Base-by-base conservation (phyloP, 2,329 filamentous ascomycete genomes). In the Chaetomium globosum region DNA sequence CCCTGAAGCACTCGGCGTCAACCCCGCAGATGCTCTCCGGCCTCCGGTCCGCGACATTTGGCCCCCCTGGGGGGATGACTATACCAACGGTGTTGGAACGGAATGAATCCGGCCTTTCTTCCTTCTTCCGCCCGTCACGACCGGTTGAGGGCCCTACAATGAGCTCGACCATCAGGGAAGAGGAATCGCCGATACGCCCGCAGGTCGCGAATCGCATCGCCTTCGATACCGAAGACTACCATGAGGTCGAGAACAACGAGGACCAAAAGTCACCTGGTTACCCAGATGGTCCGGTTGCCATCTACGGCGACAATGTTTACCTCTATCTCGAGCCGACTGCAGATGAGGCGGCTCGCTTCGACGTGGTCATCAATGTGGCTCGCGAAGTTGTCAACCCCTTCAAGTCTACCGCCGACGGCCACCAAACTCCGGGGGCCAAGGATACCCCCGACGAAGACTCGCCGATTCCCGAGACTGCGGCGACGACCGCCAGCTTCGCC, bases 341-440 rank as follows among this genome's bases (percentile, higher is more conserved):
- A 0, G 88, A 93, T 49, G 89, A 93, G 74, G 91, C 91, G 2
- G 83, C 88, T 12, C 82, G 85, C 39, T 96, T 93, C 69, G 92
- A 95, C 71, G 89, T 94, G 2, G 87, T 96, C 21, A 87, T 95
- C 73, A 96, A 96, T 69, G 91, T 94, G 7, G 91, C 91, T 1
- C 88, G 89, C 65, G 91, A 96, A 76, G 91, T 95, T 2, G 82
- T 83, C 64, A 93, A 95, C 72, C 91, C 91, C 0, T 92, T 94
- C 73, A 78, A 79, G 68, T 75, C 70, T 31, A 70, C 52, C 19
- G 10, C 58, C 3, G 65, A 65, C 72, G 72, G n/a, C n/a, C n/a
- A n/a, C n/a, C n/a, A n/a, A n/a, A 64, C 67, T 7, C 74, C 77
- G 16, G 71, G 74, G 9, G 68, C 63, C 70, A 75, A 66, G 63